Base-by-base conservation (phyloP, 495 filamentous ascomycete species). In the Pyrenula massariospora region DNA sequence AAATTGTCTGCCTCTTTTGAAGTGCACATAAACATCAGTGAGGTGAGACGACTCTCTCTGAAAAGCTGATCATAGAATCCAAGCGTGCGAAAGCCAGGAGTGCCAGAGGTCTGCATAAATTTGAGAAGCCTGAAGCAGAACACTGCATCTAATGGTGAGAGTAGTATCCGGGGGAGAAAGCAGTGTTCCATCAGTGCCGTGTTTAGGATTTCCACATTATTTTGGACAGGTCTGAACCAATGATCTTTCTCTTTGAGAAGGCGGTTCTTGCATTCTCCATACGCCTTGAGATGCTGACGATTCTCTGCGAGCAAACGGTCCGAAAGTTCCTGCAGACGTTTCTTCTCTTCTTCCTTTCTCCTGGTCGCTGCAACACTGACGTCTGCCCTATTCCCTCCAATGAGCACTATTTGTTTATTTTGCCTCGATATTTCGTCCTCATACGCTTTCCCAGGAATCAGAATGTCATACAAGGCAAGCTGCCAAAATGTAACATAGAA, bases 401-500 rank as follows among this genome's bases (percentile, higher is more conserved):
- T 73, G 2, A 77, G 68, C 52, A 77, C 70, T 3, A 86, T 72
- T 62, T 80, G 78, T 51, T 78, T 80, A 56, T 82, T 77, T 48
- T 87, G 71, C 3, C 81, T 75, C 3, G 76, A 77, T 25, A 78
- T 80, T 60, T 94, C 92, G 12, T 79, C 74, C 10, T 84, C 73
- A 66, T 97, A 97, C 54, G 82, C 86, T 49, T 80, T 76, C 54
- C 80, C 76, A 1, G 87, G 86, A 48, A 88, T 79, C 42, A 81
- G 75, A 25, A 99, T 73, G 66, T 97, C 93, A 22, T 85, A 81
- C 12, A 91, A 79, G 22, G 88, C 82, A 15, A 95, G 77, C 52
- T 90, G 84, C 94, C 94, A 99, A 74, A 99, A 99, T 2, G 88
- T 87, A 24, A 88, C 83, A 65, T 89, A 96, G 66, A 95, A 94